Evolutionary conservation across 768 basidiomycete species (phyloP).

Genomic region (Leccinellum rugosiceps): DNA sequence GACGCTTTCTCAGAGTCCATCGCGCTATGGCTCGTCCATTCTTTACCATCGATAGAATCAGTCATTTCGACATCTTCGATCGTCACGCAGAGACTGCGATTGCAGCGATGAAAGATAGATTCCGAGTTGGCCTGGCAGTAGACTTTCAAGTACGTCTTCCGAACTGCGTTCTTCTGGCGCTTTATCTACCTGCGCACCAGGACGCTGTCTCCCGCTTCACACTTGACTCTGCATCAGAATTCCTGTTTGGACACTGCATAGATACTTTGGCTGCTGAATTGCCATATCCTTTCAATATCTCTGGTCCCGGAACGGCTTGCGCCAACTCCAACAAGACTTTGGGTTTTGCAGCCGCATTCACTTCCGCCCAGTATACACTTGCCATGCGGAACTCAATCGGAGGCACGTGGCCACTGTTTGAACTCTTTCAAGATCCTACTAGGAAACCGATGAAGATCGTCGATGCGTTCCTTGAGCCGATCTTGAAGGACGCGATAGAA

Average conservation of each 20-base stretch:
- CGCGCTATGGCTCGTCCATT: constrained; percentile 68
- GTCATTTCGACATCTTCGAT: constrained; percentile 62
- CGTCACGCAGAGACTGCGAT: constrained; percentile 50
- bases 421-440: constrained; percentile 34
- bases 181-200: constrained; percentile 15
- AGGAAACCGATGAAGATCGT: constrained; percentile 37
- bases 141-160: constrained; percentile 51
- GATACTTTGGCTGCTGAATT: constrained; percentile 36
- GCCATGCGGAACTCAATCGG: constrained; percentile 29
- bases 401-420: constrained; percentile 40
- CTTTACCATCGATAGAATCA: constrained; percentile 59
- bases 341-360: constrained; percentile 35
- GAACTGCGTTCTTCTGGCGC: neutral
- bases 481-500: constrained; percentile 35
- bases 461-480: constrained; percentile 37
- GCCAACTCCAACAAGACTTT: constrained; percentile 13
- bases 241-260: constrained; percentile 46
- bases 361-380: constrained; percentile 31
- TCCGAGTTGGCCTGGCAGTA: constrained; percentile 46
- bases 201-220: constrained; percentile 48
- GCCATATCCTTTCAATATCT: constrained; percentile 35
- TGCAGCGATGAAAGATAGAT: constrained; percentile 40
- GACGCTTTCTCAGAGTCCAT: constrained; percentile 46
- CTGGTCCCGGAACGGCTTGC: constrained; percentile 3
- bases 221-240: constrained; percentile 52